Conservation (phyloP, 345 rosid species). For the Populus davidiana region DNA sequence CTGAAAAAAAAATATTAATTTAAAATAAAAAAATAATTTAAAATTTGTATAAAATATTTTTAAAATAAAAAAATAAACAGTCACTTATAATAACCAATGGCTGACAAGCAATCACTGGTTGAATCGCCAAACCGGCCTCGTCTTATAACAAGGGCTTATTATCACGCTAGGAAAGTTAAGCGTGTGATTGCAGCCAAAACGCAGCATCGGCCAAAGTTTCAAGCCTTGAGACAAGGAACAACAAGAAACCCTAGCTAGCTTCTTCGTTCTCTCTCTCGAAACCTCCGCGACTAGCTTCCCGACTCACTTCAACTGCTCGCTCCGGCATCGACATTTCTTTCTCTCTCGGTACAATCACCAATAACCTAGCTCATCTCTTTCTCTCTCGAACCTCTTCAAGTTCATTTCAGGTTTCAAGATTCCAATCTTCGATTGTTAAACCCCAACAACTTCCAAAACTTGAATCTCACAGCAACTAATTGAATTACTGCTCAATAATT, state of each 20-base stretch:
- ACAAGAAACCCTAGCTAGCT: not conserved
- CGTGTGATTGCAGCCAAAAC: not conserved
- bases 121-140: no score
- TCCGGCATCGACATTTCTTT: not conserved
- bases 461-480: not conserved
- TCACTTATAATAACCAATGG: no score
- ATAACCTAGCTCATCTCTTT: not conserved
- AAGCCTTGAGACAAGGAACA: not conserved
- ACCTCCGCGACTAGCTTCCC: no score
- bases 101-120: no score
- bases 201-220: not conserved
- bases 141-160: no score
- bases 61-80: no score
- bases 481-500: not conserved
- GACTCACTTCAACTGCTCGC: not conserved
- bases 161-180: not conserved
- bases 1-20: no score
- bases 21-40: no score
- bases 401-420: not conserved
- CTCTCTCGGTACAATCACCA: not conserved
- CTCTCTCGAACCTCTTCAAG: not conserved
- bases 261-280: not conserved
- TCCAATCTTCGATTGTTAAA: not conserved
- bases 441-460: not conserved
- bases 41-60: no score